Base-by-base conservation (phyloP, 352 stramenopile genomes). In the Pythium aristosporum region DNA sequence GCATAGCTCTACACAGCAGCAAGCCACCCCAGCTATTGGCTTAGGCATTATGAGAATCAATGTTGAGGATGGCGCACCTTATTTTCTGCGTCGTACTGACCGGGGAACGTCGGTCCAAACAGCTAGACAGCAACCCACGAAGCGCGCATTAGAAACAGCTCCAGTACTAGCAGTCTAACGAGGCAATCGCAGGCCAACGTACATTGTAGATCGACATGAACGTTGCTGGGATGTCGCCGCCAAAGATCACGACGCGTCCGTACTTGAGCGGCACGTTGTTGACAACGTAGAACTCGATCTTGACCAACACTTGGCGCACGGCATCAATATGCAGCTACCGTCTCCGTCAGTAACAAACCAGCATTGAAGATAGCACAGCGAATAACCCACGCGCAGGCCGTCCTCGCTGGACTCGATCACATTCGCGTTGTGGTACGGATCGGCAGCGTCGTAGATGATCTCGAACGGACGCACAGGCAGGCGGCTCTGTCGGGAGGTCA, bases 161-260 rank as follows among this genome's bases (percentile, higher is more conserved):
- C 39, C 39, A 10, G 16, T 46, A 13, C 11, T 42, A 42, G 15
- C 6, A 20, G 1, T 16, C 8, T n/a, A 3, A 46, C 16, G 37
- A 46, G 11, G 39, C 18, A 15, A 46, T 50, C 15, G 8, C 25
- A 16, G 12, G 6, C 47, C 43, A 21, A 59, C 71, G 36, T 72
- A 95, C 87, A 49, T 95, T 92, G 73, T 95, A 95, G 15, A 95
- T 75, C 21, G 87, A 93, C 79, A 94, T 92, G 71, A 93, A 95
- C 30, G 87, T 94, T 34, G 87, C 80, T 11, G 81, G 73, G 57
- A 89, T 76, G 30, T 88, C 80, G 5, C 85, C 86, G 3, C 87
- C 85, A 61, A 93, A 95, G 62, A 95, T 89, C 56, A 91, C 77
- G 13, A 92, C 84, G 54, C 85, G 86, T 23, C 85, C 85, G 62